Percentiles rank a stretch among this genome's conserved stretches.
Conservation (phyloP, 768 basidiomycete genomes). For the Leccinum boreale region DNA sequence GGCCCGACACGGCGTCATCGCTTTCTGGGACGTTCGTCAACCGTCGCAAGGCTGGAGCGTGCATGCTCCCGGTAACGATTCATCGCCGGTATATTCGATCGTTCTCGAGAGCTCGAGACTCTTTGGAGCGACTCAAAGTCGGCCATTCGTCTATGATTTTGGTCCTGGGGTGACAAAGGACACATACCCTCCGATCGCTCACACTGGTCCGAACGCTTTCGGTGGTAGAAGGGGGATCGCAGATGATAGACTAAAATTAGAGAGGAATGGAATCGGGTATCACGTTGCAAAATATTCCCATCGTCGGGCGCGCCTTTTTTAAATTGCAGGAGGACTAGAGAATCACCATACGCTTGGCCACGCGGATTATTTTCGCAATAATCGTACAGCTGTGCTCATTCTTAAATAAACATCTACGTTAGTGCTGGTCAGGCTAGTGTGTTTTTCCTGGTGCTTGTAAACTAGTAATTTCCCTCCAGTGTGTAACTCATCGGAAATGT, state of each 20-base stretch:
- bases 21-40: conserved; percentile 77
- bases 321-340: background rate
- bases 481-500: background rate
- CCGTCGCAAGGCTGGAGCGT: conserved; percentile 69
- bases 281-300: conserved; percentile 50
- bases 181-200: conserved; percentile 48
- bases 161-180: conserved; percentile 55
- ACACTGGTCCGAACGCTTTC: conserved; percentile 24
- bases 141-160: conserved; percentile 80
- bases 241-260: conserved; percentile 28
- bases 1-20: conserved; percentile 72
- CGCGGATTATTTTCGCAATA: background rate
- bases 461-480: background rate
- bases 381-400: background rate
- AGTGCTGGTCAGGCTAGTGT: background rate
- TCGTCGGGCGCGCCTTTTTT: conserved; percentile 13
- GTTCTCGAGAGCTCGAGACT: conserved; percentile 74
- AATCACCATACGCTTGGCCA: background rate
- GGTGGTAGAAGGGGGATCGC: conserved; percentile 12
- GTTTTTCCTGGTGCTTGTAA: background rate
- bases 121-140: conserved; percentile 73
- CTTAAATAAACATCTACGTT: background rate
- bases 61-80: conserved; percentile 75
- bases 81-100: conserved; percentile 74
- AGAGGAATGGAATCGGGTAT: conserved; percentile 42